Evolutionary conservation across 2,329 filamentous ascomycete species (phyloP).

Genomic region (Thielaviopsis ethacetica): DNA sequence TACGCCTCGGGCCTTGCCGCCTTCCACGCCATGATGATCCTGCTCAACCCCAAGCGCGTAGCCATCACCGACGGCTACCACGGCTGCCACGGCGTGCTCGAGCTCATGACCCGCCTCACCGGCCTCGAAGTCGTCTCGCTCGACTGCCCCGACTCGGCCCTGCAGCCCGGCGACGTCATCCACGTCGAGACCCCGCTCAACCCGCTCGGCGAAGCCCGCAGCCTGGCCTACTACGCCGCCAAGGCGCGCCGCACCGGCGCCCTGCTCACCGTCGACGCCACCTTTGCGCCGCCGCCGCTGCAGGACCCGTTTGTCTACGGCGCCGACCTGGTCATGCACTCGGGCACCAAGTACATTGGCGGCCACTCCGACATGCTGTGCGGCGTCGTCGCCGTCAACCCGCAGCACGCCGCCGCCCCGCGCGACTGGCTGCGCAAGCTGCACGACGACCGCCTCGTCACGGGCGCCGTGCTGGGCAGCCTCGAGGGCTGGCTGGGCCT

Average conservation of each 20-base stretch:
- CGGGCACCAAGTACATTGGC: conserved; percentile 89
- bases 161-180: conserved; percentile 66
- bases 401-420: conserved; percentile 21
- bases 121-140: conserved; percentile 58
- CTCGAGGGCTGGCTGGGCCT: conserved; percentile 88
- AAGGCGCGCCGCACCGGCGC: conserved; percentile 59
- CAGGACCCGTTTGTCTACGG: conserved; percentile 72
- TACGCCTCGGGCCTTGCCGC: conserved; percentile 78
- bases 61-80: conserved; percentile 81
- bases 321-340: conserved; percentile 81
- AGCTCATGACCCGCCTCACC: conserved; percentile 56
- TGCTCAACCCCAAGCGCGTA: conserved; percentile 65
- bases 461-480: conserved; percentile 76
- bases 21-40: conserved; percentile 76
- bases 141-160: conserved; percentile 45
- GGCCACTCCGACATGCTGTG: conserved; percentile 90
- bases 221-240: conserved; percentile 54
- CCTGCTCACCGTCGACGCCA: conserved; percentile 70
- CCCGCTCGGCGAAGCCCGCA: conserved; percentile 65
- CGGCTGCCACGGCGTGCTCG: conserved; percentile 76
- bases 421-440: conserved; percentile 41
- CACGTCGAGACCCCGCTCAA: conserved; percentile 92
- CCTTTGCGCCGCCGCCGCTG: conserved; percentile 80
- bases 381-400: conserved; percentile 57
- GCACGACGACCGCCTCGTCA: conserved; percentile 50